Conservation (phyloP, 2,329 filamentous ascomycete species). For the Mariannaea sp. region DNA sequence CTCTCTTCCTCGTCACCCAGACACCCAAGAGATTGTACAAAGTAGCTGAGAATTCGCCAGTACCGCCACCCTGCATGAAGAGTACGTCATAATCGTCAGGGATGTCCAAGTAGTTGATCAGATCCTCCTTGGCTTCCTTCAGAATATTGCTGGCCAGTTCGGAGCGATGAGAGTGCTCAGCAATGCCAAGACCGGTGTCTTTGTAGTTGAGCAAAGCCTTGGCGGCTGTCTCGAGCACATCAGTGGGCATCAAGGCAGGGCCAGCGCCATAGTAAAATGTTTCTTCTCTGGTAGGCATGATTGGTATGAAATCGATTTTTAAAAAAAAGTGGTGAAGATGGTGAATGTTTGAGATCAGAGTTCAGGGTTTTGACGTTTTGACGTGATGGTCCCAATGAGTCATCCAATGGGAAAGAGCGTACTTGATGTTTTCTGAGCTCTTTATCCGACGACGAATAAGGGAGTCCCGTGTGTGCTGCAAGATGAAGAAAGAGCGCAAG, state of each 20-base stretch:
- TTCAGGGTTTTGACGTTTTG: too few species aligned
- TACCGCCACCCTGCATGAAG: conserved; percentile 87
- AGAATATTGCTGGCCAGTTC: conserved; percentile 78
- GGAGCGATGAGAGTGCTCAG: conserved; percentile 90
- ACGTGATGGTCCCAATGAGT: conserved; percentile 28
- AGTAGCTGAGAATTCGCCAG: conserved; percentile 81
- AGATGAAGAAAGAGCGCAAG: not conserved
- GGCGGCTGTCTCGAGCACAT: conserved; percentile 77
- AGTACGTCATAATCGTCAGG: conserved; percentile 86
- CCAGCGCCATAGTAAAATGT: conserved; percentile 90
- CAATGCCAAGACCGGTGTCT: conserved; percentile 79
- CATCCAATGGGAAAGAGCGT: conserved; percentile 32
- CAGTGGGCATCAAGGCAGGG: conserved; percentile 82
- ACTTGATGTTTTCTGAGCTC: conserved; percentile 20
- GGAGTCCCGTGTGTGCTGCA: conserved; percentile 2
- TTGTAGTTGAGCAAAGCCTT: conserved; percentile 81
- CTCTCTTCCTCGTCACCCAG: conserved; percentile 76
- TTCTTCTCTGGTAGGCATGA: conserved; percentile 74
- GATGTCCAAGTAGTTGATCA: conserved; percentile 77
- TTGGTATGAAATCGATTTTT: conserved; percentile 4
- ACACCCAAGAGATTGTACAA: conserved; percentile 83
- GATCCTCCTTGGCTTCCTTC: conserved; percentile 74
- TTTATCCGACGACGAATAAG: conserved; percentile 19
- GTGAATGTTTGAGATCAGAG: conserved; percentile 8
- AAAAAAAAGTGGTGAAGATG: not conserved